phyloP scores from a whole-genome alignment of 2,329 filamentous ascomycete genomes.

The Aspergillaceae sp. region DNA sequence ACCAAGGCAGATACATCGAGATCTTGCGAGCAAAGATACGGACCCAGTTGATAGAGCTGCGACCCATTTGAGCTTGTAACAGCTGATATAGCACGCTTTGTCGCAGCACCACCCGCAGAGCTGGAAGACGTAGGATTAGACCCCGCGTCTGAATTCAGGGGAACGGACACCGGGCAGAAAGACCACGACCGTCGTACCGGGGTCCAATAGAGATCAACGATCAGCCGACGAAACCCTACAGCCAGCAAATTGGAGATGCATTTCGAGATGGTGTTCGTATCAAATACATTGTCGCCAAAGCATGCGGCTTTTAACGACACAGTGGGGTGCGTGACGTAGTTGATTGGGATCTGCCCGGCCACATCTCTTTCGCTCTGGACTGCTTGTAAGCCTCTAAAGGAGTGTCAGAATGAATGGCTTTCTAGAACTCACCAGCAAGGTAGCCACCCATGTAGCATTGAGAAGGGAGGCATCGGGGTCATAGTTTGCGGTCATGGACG shows the following conservation, averaged over 20 bases:
- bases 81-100: constrained; percentile 19
- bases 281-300: constrained; percentile 48
- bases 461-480: constrained; percentile 29
- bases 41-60: constrained; percentile 42
- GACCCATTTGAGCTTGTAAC: constrained; percentile 16
- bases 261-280: constrained; percentile 41
- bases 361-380: constrained; percentile 55
- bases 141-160: constrained; percentile 18
- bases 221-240: constrained; percentile 49
- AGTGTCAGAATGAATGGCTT: neutral
- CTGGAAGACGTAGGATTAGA: constrained; percentile 6
- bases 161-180: constrained; percentile 52
- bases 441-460: constrained; percentile 30
- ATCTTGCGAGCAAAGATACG: constrained; percentile 46
- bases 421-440: constrained; percentile 28
- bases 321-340: constrained; percentile 51
- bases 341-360: constrained; percentile 51
- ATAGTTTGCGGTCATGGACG: constrained; percentile 36
- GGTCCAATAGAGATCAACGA: constrained; percentile 59
- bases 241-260: constrained; percentile 58
- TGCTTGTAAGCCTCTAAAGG: no score
- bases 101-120: neutral
- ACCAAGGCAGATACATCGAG: constrained; percentile 46
- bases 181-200: constrained; percentile 45
- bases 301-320: constrained; percentile 52